Evolutionary conservation across 768 basidiomycete species (phyloP).

Genomic region (Mycena leptocephala): DNA sequence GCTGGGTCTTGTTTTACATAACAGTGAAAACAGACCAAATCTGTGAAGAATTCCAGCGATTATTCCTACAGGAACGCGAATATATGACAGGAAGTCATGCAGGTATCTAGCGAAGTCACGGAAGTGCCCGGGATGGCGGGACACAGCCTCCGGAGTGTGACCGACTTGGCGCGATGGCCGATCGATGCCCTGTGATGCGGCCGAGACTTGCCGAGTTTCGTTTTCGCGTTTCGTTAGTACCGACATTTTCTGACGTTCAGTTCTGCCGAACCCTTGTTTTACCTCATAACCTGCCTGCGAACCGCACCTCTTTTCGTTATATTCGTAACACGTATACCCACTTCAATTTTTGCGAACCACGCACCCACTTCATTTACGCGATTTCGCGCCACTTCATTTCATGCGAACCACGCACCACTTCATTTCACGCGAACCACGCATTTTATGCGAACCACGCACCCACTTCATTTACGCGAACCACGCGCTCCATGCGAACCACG

Average conservation of each 20-base stretch:
- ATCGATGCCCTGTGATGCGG: not conserved
- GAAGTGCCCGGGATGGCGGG: not conserved
- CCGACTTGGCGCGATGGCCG: not conserved
- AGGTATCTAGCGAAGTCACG: not conserved
- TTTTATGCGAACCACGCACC: not conserved
- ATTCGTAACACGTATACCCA: too few species aligned
- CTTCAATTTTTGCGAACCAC: not conserved
- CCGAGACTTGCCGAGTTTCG: not conserved
- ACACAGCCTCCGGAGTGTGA: not conserved
- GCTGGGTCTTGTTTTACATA: too few species aligned
- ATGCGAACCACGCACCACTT: conserved; percentile 13
- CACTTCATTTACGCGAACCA: not conserved
- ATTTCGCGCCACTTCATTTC: not conserved
- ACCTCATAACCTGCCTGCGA: too few species aligned
- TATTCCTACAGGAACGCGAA: not conserved
- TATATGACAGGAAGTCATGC: not conserved
- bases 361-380: not conserved
- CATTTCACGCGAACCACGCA: not conserved
- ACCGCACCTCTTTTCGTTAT: too few species aligned
- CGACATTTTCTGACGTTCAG: too few species aligned
- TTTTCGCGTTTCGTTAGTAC: not conserved
- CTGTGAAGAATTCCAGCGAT: too few species aligned
- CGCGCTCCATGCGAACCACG: not conserved
- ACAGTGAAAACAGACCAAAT: too few species aligned
- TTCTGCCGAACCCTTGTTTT: too few species aligned